A percentile compares a stretch with the other conserved stretches of the same genome.
Evolutionary conservation across 805 yeast species (phyloP).

Genomic region (Wickerhamiella hasegawae): DNA sequence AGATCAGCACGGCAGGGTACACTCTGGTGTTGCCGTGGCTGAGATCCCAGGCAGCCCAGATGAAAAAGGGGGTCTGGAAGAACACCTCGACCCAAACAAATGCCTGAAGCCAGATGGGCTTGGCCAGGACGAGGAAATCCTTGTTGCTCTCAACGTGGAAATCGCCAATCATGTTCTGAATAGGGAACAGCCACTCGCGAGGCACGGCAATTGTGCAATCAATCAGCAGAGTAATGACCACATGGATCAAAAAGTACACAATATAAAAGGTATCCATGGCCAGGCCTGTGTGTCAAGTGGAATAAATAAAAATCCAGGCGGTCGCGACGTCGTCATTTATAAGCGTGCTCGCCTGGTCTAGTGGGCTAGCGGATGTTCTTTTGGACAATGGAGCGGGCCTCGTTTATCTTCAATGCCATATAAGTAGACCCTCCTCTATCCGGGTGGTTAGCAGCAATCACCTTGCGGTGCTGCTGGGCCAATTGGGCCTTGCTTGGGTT

Average conservation of each 20-base stretch:
- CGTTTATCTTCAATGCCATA: constrained; percentile 80
- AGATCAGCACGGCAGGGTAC: constrained; percentile 35
- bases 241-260: constrained; percentile 35
- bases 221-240: constrained; percentile 57
- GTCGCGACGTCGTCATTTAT: not conserved
- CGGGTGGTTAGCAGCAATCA: constrained; percentile 84
- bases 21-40: constrained; percentile 20
- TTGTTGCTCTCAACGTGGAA: constrained; percentile 51
- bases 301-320: not conserved
- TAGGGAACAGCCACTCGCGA: constrained; percentile 25
- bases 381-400: constrained; percentile 18
- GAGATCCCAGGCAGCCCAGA: constrained; percentile 25
- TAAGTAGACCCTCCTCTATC: constrained; percentile 88
- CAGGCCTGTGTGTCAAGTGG: too few species aligned
- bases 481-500: constrained; percentile 34
- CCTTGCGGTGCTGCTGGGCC: constrained; percentile 59
- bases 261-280: constrained; percentile 15
- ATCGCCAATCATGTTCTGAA: constrained; percentile 35
- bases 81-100: constrained; percentile 60
- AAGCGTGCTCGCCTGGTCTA: too few species aligned
- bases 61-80: constrained; percentile 69
- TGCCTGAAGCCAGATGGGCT: constrained; percentile 57
- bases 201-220: constrained; percentile 67
- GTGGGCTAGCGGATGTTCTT: not conserved
- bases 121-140: constrained; percentile 46